Evolutionary conservation across 1,284 basidiomycete genomes (phyloP), one percentile per base, ranked within the genome.

Genomic region (Ceratobasidium sp.): DNA sequence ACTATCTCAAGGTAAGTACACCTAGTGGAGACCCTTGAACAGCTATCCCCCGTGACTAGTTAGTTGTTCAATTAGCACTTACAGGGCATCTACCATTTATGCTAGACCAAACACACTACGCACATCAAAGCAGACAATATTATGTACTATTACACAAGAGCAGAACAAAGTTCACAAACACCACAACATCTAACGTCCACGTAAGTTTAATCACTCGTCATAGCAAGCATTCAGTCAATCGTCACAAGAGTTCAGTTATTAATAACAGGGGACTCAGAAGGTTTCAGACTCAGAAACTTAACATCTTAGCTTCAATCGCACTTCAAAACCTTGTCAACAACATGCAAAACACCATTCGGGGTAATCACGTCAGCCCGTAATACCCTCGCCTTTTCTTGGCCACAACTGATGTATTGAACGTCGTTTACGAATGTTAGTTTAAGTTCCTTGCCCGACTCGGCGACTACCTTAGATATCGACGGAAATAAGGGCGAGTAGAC

Each of bases 281-380:
- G 33, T 33, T 33, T 33, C 33, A 33, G 33, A 33, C 33, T 33
- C 2, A 33, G 33, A 4, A 33, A 33, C 33, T 52, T 6, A 48
- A 3, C 54, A 9, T 7, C 23, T 23, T n/a, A 26, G 10, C 9
- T 23, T 56, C 54, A 56, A 23, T 56, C n/a, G n/a, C 54, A 56
- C 54, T 6, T 56, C 71, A 74, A 65, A 17, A 64, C 46, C 33
- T 28, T 65, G 33, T 74, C 71, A 42, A 74, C 65, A 0, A 74
- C 46, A 56, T 74, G 71, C 3, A 65, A 1, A 26, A 54, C 61
- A 1, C 71, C 71, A 23, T 64, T 65, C 48, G 44, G 33, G 3
- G 48, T 5, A 15, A 38, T 46, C 38, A 64, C 61, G 48, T 74
- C 71, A 26, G 61, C 33, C 2, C 71, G 44, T 28, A 74, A 20